phyloP scores from a whole-genome alignment of 2,329 filamentous ascomycete species.

The Cladobotryum mycophilum region DNA sequence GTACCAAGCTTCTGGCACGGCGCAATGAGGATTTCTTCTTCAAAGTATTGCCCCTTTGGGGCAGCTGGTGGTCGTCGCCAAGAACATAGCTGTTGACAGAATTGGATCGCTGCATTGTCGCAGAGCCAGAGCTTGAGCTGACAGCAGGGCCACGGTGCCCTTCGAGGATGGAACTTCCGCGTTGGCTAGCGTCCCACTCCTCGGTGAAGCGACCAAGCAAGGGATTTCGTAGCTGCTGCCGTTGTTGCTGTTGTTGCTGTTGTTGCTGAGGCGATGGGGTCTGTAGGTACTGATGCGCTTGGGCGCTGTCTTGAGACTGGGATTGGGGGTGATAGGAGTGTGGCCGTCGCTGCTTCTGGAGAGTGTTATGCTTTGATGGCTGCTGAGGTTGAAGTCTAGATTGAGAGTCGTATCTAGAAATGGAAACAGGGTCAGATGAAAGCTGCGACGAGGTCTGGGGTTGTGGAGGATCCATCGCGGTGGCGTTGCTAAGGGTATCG shows the following conservation, averaged over 20 bases:
- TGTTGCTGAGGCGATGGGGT: conserved; percentile 12
- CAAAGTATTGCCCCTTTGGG: conserved; percentile 61
- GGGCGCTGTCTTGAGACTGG: conserved; percentile 1
- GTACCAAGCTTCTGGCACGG: conserved; percentile 66
- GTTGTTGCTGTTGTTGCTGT: conserved; percentile 2
- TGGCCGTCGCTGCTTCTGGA: conserved; percentile 6
- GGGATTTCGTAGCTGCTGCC: conserved; percentile 9
- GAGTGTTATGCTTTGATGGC: not conserved
- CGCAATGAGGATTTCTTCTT: conserved; percentile 83
- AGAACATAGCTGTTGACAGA: conserved; percentile 51
- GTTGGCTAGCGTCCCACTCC: conserved; percentile 64
- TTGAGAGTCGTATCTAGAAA: not conserved
- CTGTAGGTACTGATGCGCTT: not conserved
- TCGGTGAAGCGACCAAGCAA: conserved; percentile 55
- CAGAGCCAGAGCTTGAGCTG: conserved; percentile 9
- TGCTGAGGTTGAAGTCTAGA: not conserved
- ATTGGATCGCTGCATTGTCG: conserved; percentile 51
- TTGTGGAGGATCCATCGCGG: conserved; percentile 26
- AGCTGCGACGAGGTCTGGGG: conserved; percentile 16
- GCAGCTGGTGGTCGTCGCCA: conserved; percentile 37
- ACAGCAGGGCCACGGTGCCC: conserved; percentile 28
- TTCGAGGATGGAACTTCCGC: conserved; percentile 58
- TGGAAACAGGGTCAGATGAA: conserved; percentile 16
- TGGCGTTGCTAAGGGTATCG: conserved; percentile 2
- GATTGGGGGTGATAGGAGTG: conserved; percentile 8